These are phyloP conservation scores for Moringa oleifera DNA, from an alignment of 345 rosid genomes.

Conservation along the genomic window DNA sequence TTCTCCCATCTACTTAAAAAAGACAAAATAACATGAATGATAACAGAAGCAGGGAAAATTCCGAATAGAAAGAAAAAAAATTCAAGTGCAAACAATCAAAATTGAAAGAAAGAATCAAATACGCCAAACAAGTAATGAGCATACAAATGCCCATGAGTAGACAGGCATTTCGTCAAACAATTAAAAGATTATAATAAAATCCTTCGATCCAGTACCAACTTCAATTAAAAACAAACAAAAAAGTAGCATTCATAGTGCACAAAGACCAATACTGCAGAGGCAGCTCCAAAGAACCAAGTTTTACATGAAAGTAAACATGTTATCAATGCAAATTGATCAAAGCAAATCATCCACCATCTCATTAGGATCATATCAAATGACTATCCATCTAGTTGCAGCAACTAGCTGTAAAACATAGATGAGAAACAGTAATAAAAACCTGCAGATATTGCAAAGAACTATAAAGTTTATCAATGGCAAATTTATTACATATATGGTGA, in stretches of 20 bases:
- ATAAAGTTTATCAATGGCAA: no score
- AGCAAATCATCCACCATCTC: neutral
- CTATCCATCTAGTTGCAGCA: neutral
- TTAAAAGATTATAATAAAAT: neutral
- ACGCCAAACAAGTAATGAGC: neutral
- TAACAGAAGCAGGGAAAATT: no score
- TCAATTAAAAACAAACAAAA: no score
- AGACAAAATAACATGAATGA: conserved; percentile 4
- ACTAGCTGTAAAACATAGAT: neutral
- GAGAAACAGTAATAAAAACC: neutral
- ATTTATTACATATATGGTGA: no score
- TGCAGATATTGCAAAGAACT: no score
- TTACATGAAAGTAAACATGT: neutral
- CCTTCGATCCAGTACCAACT: neutral
- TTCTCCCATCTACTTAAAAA: conserved; percentile 45
- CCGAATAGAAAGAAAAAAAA: no score
- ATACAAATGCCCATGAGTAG: neutral
- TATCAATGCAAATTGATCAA: no score
- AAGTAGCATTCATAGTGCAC: neutral
- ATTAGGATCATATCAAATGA: neutral
- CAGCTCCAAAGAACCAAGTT: neutral
- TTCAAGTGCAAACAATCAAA: neutral
- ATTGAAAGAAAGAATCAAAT: neutral
- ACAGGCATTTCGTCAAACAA: neutral
- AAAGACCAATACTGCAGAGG: neutral